These are phyloP conservation scores for Venustampulla echinocandica DNA, from an alignment of 495 filamentous ascomycete species.

Conservation along the genomic window DNA sequence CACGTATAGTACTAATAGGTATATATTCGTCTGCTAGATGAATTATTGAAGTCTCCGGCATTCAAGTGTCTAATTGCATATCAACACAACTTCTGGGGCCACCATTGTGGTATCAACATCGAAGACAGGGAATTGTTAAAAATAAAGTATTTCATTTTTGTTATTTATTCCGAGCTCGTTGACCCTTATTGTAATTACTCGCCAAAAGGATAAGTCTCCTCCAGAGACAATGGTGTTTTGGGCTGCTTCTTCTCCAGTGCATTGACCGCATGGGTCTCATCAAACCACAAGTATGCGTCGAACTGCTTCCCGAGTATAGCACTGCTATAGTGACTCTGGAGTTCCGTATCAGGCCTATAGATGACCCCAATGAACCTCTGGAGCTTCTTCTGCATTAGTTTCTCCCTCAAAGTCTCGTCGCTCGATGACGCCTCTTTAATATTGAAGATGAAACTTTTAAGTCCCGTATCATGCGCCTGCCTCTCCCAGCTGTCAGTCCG, in stretches of 20 bases:
- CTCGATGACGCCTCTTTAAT: constrained; percentile 36
- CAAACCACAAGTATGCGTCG: constrained; percentile 50
- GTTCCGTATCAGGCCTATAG: constrained; percentile 48
- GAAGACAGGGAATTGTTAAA: no score
- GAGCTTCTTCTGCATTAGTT: constrained; percentile 32
- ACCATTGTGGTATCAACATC: no score
- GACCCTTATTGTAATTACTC: no score
- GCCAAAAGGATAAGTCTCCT: constrained; percentile 53
- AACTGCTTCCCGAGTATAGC: constrained; percentile 47
- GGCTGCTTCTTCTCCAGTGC: constrained; percentile 46
- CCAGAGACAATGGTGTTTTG: constrained; percentile 33
- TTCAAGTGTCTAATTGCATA: no score
- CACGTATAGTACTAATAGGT: no score
- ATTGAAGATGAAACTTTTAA: constrained; percentile 23
- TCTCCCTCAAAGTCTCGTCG: no score
- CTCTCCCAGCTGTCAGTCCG: constrained; percentile 29
- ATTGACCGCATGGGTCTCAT: constrained; percentile 41
- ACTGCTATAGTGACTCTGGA: constrained; percentile 45
- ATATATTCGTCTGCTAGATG: no score
- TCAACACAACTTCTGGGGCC: no score
- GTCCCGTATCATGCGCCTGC: constrained; percentile 27
- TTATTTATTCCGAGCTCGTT: no score
- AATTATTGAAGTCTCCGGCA: no score
- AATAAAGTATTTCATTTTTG: no score
- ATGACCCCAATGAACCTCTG: constrained; percentile 54